Percentiles rank a stretch among this genome's conserved stretches.
phyloP scores from a whole-genome alignment of 2,329 filamentous ascomycete genomes.

The Epichloe baconii region DNA sequence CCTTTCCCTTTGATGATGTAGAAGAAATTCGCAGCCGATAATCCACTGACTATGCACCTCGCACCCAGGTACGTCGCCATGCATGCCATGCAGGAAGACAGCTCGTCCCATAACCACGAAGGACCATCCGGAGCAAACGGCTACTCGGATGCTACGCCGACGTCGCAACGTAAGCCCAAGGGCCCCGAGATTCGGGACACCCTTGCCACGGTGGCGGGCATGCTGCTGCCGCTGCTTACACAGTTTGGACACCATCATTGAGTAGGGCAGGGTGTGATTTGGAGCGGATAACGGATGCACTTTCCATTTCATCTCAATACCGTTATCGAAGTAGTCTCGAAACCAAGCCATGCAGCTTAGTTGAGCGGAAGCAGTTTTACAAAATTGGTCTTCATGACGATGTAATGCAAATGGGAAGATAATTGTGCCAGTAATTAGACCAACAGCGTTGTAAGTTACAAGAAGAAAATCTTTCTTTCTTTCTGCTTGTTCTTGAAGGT shows the following conservation, averaged over 20 bases:
- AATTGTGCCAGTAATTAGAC: neutral
- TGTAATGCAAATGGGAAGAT: neutral
- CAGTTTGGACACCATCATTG: constrained; percentile 61
- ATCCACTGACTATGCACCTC: neutral
- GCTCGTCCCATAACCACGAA: constrained; percentile 36
- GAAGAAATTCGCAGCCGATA: neutral
- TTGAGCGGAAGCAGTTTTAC: too few species aligned
- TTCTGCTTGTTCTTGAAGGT: too few species aligned
- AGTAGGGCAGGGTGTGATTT: neutral
- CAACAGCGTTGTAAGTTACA: neutral
- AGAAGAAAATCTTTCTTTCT: neutral
- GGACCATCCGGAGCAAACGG: constrained; percentile 37
- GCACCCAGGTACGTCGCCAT: constrained; percentile 75
- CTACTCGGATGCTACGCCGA: constrained; percentile 34
- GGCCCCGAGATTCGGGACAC: constrained; percentile 55
- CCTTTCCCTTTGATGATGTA: neutral
- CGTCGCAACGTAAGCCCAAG: constrained; percentile 35
- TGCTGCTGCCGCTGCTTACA: constrained; percentile 65
- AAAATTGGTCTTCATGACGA: too few species aligned
- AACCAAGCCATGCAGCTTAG: too few species aligned
- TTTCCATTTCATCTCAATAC: neutral
- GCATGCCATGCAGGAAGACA: constrained; percentile 89
- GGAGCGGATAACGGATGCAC: neutral
- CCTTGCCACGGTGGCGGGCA: constrained; percentile 57
- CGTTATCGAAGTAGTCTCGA: too few species aligned